These are phyloP conservation scores for Parasitella parasitica DNA, from an alignment of 371 early-diverging fungal species.

Conservation along the genomic window DNA sequence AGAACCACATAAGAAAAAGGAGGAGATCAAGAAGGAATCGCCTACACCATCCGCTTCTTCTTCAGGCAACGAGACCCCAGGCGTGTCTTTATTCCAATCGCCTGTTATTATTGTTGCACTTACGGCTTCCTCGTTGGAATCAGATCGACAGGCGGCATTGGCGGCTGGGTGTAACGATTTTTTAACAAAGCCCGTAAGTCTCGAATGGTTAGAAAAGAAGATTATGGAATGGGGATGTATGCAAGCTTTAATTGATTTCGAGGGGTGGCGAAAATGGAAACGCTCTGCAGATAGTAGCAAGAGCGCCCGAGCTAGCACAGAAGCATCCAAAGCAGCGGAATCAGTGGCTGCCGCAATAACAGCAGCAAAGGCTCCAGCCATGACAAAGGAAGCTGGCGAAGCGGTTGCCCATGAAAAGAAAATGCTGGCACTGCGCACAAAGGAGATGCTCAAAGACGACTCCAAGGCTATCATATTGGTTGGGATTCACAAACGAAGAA, in stretches of 20 bases:
- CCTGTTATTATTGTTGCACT: constrained; percentile 89
- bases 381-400: background rate
- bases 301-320: background rate
- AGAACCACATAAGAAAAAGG: background rate
- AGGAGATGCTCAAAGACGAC: constrained; percentile 8
- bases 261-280: constrained; percentile 79
- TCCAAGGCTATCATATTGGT: constrained; percentile 14
- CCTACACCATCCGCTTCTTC: background rate
- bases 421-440: constrained; percentile 3
- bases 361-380: background rate
- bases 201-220: constrained; percentile 83
- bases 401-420: constrained; percentile 1
- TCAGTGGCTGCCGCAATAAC: background rate
- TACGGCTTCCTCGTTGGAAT: constrained; percentile 76
- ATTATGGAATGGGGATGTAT: constrained; percentile 92
- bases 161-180: constrained; percentile 91
- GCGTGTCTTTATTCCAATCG: constrained; percentile 47
- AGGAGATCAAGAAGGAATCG: background rate
- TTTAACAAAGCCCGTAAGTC: constrained; percentile 81
- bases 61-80: background rate
- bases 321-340: background rate
- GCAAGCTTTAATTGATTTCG: constrained; percentile 89
- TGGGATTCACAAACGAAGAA: constrained; percentile 11
- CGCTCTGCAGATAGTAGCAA: constrained; percentile 1
- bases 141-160: constrained; percentile 78